These are phyloP conservation scores for Aspergillus olivimuriae DNA, from an alignment of 495 filamentous ascomycete genomes.

Conservation along the genomic window DNA sequence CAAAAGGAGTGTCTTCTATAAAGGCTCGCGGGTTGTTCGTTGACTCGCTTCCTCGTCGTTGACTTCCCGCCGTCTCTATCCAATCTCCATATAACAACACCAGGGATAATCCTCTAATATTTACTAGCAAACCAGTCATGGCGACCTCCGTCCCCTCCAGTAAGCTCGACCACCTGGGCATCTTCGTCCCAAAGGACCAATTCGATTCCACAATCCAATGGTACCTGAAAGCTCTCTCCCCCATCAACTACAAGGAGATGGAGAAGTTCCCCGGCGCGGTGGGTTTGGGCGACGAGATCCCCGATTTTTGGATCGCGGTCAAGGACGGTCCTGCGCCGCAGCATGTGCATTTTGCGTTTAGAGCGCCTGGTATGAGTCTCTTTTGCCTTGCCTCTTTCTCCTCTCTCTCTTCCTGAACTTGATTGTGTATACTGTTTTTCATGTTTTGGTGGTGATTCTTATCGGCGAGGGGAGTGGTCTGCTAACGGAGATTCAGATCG, in stretches of 20 bases:
- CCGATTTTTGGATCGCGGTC: conserved; percentile 34
- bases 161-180: conserved; percentile 20
- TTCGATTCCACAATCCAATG: conserved; percentile 31
- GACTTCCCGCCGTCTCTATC: too few species aligned
- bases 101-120: too few species aligned
- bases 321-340: conserved; percentile 5
- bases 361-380: conserved; percentile 11
- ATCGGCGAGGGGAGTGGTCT: not conserved
- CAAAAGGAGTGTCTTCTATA: too few species aligned
- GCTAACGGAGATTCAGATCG: conserved; percentile 18
- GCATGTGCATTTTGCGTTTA: conserved; percentile 17
- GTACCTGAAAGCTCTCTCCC: conserved; percentile 30
- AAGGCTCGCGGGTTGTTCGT: too few species aligned
- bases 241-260: conserved; percentile 31
- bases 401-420: too few species aligned
- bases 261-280: conserved; percentile 21
- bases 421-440: too few species aligned
- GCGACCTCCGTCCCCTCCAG: conserved; percentile 7
- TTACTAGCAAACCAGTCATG: too few species aligned
- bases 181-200: conserved; percentile 13
- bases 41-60: too few species aligned
- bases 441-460: not conserved
- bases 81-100: too few species aligned
- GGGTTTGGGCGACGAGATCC: conserved; percentile 16
- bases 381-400: too few species aligned